A percentile compares a stretch with the other conserved stretches of the same genome.
These are phyloP conservation scores for Hypomyces perniciosus DNA, from an alignment of 2,329 filamentous ascomycete species.

Conservation along the genomic window DNA sequence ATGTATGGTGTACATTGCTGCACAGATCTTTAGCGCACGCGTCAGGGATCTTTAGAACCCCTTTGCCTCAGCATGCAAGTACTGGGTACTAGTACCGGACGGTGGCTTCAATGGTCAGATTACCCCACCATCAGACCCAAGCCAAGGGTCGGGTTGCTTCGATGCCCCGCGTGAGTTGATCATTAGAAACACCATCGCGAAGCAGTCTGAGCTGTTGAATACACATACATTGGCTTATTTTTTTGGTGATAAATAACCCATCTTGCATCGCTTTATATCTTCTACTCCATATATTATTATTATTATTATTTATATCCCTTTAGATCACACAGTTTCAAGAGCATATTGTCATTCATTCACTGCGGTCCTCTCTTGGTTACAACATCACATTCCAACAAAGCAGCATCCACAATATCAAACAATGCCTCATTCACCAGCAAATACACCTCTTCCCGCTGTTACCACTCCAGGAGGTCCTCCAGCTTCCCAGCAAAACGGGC, in stretches of 20 bases:
- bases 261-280: no score
- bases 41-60: no score
- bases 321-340: no score
- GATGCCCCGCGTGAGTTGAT: background rate
- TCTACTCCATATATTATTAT: no score
- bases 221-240: no score
- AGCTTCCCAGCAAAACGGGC: background rate
- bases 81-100: no score
- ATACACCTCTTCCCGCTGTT: background rate
- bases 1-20: background rate
- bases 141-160: background rate
- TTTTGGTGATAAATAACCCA: no score
- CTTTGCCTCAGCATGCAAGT: no score
- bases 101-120: background rate
- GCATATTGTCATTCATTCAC: no score
- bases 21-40: no score
- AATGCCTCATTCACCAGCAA: slow-evolving; percentile 1
- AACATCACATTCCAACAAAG: background rate
- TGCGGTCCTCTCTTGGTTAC: no score
- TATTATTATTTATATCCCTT: no score
- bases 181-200: background rate
- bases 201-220: background rate
- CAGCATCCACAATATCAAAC: background rate
- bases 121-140: background rate
- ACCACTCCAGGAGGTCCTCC: background rate